phyloP scores from a whole-genome alignment of 176 grass and related monocot genomes.

The Chloris gayana region DNA sequence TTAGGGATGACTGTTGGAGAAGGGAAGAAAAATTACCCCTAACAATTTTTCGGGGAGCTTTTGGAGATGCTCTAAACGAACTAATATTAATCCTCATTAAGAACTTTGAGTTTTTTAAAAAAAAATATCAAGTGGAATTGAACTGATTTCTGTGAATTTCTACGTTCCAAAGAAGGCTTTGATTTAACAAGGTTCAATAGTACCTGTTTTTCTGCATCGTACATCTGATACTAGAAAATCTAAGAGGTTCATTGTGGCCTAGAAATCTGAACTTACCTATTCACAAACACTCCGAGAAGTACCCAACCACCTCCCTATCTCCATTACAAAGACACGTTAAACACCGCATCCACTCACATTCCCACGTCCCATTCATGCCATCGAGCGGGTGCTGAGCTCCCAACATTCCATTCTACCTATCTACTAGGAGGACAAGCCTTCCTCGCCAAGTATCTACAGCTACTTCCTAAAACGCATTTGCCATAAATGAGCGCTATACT shows the following conservation, averaged over 20 bases:
- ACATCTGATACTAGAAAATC: conserved; percentile 34
- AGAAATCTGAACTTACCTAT: conserved; percentile 23
- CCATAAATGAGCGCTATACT: conserved; percentile 26
- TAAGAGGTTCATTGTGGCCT: conserved; percentile 1
- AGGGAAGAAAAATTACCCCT: too few relatives aligned
- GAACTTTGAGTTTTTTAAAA: too few relatives aligned
- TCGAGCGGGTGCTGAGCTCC: neutral
- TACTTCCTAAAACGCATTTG: conserved; percentile 6
- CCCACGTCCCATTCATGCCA: neutral
- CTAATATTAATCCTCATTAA: too few relatives aligned
- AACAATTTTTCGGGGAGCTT: too few relatives aligned
- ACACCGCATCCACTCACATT: neutral
- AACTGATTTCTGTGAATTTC: neutral
- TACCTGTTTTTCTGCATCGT: neutral
- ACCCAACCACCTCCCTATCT: neutral
- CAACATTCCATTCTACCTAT: conserved; percentile 19
- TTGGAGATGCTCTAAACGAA: too few relatives aligned
- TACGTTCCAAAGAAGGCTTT: neutral
- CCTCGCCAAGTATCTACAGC: conserved; percentile 32
- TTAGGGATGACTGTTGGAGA: too few relatives aligned
- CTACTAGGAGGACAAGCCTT: neutral
- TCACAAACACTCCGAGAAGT: conserved; percentile 23
- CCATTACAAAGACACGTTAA: conserved; percentile 1
- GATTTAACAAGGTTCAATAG: neutral
- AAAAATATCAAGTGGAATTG: too few relatives aligned